Percentiles rank a stretch among this genome's conserved stretches.
Evolutionary conservation across 176 grass and related monocot genomes (phyloP).

Genomic region (Raddia distichophylla): DNA sequence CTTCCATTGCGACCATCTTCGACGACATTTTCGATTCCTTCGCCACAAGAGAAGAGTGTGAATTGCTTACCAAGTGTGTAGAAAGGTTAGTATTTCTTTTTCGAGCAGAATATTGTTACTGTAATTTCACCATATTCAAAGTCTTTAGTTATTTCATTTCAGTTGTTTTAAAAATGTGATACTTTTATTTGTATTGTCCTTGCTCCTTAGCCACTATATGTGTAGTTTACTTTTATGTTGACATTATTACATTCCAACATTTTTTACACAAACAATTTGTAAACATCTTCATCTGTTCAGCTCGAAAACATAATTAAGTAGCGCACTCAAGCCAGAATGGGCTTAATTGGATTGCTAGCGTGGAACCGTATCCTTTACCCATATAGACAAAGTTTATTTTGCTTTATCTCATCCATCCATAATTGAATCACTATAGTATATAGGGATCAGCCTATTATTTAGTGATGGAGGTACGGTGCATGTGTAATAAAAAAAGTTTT

Average conservation of each 20-base stretch:
- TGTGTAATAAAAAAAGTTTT: no score
- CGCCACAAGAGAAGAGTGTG: not conserved
- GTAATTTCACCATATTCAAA: not conserved
- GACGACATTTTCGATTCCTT: conserved; percentile 26
- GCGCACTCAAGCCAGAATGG: no score
- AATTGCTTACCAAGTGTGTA: not conserved
- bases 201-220: not conserved
- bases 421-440: no score
- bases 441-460: no score
- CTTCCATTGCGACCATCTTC: not conserved
- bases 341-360: no score
- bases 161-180: no score
- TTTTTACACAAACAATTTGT: not conserved
- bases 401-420: no score
- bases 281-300: not conserved
- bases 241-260: not conserved
- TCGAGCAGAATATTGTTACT: not conserved
- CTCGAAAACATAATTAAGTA: not conserved
- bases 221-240: not conserved
- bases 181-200: no score
- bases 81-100: not conserved
- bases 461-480: no score
- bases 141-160: not conserved
- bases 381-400: no score
- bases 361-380: no score